Evolutionary conservation across 257 asterid genomes (phyloP), one percentile per base, ranked within the genome.

Genomic region (Nicotiana tomentosiformis): DNA sequence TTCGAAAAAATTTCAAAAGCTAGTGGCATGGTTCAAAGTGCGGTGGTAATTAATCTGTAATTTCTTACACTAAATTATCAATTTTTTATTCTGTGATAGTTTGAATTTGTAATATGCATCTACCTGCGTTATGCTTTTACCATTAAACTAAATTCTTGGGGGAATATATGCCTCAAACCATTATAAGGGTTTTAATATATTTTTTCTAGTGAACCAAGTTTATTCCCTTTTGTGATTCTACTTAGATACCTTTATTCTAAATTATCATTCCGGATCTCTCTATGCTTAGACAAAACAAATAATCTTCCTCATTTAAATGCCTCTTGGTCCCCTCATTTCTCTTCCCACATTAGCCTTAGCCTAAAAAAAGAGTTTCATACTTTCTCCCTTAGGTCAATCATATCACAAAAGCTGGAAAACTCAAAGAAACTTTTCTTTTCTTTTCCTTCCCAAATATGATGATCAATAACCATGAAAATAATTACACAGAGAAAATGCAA

Each of bases 171-270:
- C 51, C 51, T 16, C 51, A 7, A 66, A 7, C 76, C 76, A 66
- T 16, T 46, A 20, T 17, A 32, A 55, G 37, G n/a, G 6, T 14
- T 18, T 37, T 16, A 9, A 23, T 4, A 7, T 33, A 3, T 15
- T 55, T 66, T 83, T 82, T 82, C 53, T 82, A 56, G 85, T 43
- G 77, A 56, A 65, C 83, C 58, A 81, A 86, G 87, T 83, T 89
- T 89, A 88, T 89, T 88, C 89, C 87, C 16, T 88, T 88, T 66
- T 82, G 20, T 84, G 93, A 94, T 91, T 90, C 97, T 84, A n/a
- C 62, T 64, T 84, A 86, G 95, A 91, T 90, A 90, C 97, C 88
- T 90, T 90, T 90, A 85, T 91, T 88, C 91, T 39, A 72, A 70
- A 20, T 81, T 80, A 77, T 55, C 60, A 83, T 83, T 89, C 82